Evolutionary conservation across 1,139 yeast genomes (phyloP).

Genomic region (Pichia sp.): DNA sequence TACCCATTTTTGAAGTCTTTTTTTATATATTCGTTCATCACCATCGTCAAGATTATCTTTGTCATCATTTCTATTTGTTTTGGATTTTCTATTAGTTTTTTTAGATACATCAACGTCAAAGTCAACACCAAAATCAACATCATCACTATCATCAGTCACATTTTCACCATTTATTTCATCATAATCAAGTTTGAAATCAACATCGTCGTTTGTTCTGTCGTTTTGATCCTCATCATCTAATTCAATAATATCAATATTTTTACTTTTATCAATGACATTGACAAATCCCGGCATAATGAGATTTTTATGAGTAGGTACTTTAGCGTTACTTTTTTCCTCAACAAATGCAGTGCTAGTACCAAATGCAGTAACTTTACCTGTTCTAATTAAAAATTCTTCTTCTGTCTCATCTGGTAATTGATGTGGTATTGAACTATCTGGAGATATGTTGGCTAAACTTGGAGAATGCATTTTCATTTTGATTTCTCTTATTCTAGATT

Average conservation of each 20-base stretch:
- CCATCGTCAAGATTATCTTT: constrained; percentile 68
- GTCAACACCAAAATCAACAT: background rate
- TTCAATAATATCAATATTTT: background rate
- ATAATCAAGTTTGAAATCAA: constrained; percentile 14
- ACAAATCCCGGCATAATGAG: constrained; percentile 39
- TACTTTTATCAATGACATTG: constrained; percentile 8
- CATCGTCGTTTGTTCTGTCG: constrained; percentile 18
- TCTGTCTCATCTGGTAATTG: constrained; percentile 64
- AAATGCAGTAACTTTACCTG: constrained; percentile 93
- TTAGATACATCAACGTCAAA: background rate
- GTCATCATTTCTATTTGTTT: constrained; percentile 22
- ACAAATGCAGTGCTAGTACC: constrained; percentile 60
- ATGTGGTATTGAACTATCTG: constrained; percentile 8
- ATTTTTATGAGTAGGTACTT: constrained; percentile 34
- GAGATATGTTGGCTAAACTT: background rate
- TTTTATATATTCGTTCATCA: constrained; percentile 54
- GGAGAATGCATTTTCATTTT: constrained; percentile 12
- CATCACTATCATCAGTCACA: constrained; percentile 24
- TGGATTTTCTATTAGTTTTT: constrained; percentile 8
- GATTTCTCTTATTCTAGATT: constrained; percentile 39
- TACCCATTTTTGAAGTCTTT: constrained; percentile 56
- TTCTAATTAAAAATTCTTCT: constrained; percentile 73
- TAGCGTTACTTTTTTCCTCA: constrained; percentile 20
- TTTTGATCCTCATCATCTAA: background rate
- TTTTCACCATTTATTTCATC: constrained; percentile 12